Conservation (phyloP, 208 protist species). For the Porcisia hertigi region DNA sequence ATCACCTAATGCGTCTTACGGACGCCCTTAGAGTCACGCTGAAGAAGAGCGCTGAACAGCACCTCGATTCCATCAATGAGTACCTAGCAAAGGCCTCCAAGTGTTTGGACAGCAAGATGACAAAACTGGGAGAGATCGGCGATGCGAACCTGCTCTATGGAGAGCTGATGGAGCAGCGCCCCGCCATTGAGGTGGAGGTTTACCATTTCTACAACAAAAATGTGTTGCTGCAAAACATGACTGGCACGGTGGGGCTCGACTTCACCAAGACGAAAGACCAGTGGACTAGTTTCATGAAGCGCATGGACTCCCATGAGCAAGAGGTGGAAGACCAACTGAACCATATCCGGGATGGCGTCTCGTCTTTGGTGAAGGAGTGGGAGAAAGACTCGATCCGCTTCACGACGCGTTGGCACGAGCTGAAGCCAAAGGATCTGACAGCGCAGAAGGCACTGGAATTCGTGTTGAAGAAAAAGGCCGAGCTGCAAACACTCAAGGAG, state of each 20-base stretch:
- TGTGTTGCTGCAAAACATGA: conserved; percentile 89
- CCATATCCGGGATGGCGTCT: conserved; percentile 65
- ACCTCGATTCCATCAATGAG: conserved; percentile 83
- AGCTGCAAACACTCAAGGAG: conserved; percentile 77
- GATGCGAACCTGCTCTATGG: conserved; percentile 85
- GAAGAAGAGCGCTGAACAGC: conserved; percentile 73
- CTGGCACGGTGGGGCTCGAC: conserved; percentile 65
- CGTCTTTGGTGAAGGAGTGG: conserved; percentile 76
- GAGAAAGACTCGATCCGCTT: conserved; percentile 90
- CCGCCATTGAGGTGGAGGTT: conserved; percentile 84
- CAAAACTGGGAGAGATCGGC: conserved; percentile 94
- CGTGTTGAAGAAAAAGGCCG: conserved; percentile 79
- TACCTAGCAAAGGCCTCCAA: conserved; percentile 78
- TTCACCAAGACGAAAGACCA: conserved; percentile 69
- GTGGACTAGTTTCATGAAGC: conserved; percentile 83
- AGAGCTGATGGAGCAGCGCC: conserved; percentile 83
- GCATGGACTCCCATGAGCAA: conserved; percentile 92
- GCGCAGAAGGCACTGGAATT: conserved; percentile 73
- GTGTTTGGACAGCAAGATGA: conserved; percentile 84
- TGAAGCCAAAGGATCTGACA: conserved; percentile 92
- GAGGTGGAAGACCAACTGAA: conserved; percentile 92
- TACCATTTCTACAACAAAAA: conserved; percentile 94
- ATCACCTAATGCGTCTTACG: conserved; percentile 89
- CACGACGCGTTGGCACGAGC: conserved; percentile 90
- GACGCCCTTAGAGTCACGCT: conserved; percentile 90